Percentiles rank a stretch among this genome's conserved stretches.
Conservation (phyloP, 139 green algal species). For the Chlamydomonas sphaeroides region DNA sequence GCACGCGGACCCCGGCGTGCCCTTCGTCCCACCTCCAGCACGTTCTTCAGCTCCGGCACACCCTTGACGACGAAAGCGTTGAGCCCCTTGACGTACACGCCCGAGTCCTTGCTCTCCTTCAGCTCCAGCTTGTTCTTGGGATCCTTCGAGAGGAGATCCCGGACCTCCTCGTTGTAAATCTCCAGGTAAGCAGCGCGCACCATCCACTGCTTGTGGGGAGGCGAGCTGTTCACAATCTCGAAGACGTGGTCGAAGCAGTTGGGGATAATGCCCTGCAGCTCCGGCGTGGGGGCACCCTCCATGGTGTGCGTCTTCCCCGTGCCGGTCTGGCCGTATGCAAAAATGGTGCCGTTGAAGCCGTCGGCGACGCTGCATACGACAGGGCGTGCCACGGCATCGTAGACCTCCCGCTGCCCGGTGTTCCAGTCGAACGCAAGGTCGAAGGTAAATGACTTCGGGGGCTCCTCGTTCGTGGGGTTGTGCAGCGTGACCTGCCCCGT, state of each 20-base stretch:
- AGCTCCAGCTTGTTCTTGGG: slow-evolving; percentile 78
- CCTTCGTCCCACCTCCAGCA: slow-evolving; percentile 82
- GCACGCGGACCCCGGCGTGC: no score
- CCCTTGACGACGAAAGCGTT: slow-evolving; percentile 85
- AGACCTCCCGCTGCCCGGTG: slow-evolving; percentile 76
- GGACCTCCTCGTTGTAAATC: slow-evolving; percentile 93
- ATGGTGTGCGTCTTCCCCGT: slow-evolving; percentile 87
- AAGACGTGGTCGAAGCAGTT: slow-evolving; percentile 85
- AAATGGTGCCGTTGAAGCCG: slow-evolving; percentile 92
- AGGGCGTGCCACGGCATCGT: slow-evolving; percentile 66
- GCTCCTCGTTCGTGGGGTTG: slow-evolving; percentile 65
- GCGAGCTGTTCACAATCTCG: slow-evolving; percentile 64
- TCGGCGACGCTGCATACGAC: slow-evolving; percentile 85
- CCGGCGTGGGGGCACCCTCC: slow-evolving; percentile 64
- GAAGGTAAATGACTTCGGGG: slow-evolving; percentile 79
- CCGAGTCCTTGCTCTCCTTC: slow-evolving; percentile 80
- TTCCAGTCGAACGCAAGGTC: slow-evolving; percentile 82
- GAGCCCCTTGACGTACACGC: slow-evolving; percentile 89
- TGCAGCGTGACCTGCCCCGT: slow-evolving; percentile 62
- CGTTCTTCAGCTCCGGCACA: slow-evolving; percentile 78
- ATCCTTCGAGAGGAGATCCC: slow-evolving; percentile 77
- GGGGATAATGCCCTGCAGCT: slow-evolving; percentile 84
- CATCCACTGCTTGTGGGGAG: slow-evolving; percentile 74
- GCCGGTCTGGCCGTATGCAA: slow-evolving; percentile 82
- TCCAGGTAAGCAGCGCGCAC: slow-evolving; percentile 87